Conservation (phyloP, 257 asterid genomes). For the Solanum commersonii region DNA sequence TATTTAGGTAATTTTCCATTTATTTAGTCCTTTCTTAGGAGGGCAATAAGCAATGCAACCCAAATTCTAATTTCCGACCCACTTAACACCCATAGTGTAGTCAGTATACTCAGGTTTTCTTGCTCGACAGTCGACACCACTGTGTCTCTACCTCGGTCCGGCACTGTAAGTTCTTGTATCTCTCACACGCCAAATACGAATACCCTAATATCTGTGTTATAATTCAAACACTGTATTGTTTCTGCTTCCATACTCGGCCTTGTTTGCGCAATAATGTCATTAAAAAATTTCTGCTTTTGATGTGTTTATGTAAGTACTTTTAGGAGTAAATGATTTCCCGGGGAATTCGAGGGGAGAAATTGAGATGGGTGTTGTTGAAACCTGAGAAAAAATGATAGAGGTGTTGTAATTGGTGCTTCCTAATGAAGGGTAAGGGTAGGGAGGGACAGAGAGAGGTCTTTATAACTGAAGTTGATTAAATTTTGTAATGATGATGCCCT, state of each 20-base stretch:
- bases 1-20: not conserved
- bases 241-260: not conserved
- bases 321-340: not conserved
- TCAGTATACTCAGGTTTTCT: not conserved
- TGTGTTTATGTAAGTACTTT: not conserved
- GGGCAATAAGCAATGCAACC: not conserved
- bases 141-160: not conserved
- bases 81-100: not conserved
- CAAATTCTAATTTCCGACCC: not conserved
- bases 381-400: not conserved
- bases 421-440: not conserved
- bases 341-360: not conserved
- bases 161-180: not conserved
- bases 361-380: not conserved
- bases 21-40: not conserved
- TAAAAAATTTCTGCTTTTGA: not conserved
- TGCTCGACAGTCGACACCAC: not conserved
- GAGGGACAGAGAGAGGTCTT: not conserved
- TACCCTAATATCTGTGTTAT: not conserved
- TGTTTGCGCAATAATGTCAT: not conserved
- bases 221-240: not conserved
- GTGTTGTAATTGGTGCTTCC: not conserved
- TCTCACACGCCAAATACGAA: not conserved
- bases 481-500: slow-evolving; percentile 14
- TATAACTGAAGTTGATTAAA: not conserved